Percentiles rank a stretch among this genome's conserved stretches.
Evolutionary conservation across 495 filamentous ascomycete species (phyloP).

Genomic region (Pyronema domesticum): DNA sequence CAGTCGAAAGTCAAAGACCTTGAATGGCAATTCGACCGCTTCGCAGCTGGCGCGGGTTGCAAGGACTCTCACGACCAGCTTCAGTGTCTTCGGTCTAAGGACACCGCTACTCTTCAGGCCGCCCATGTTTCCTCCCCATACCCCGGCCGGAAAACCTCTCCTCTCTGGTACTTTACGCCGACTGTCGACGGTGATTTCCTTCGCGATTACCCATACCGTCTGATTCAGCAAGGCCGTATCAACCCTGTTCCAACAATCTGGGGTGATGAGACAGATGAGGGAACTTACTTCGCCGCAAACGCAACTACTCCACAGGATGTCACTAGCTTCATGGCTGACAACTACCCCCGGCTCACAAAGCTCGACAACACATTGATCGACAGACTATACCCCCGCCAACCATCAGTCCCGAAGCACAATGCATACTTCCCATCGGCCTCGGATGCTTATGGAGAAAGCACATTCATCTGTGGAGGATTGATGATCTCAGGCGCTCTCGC

Average conservation of each 20-base stretch:
- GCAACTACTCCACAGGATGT: neutral
- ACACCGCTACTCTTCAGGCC: slow-evolving; percentile 3
- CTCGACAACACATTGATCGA: neutral
- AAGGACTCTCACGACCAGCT: neutral
- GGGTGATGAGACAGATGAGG: slow-evolving; percentile 4
- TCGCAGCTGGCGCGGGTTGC: neutral
- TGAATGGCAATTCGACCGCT: neutral
- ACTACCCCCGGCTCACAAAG: neutral
- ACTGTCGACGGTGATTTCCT: slow-evolving; percentile 2
- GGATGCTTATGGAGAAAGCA: neutral
- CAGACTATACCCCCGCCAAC: neutral
- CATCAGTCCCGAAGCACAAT: neutral
- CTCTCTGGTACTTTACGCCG: neutral
- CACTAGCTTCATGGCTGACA: neutral
- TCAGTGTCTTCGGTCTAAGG: slow-evolving; percentile 3
- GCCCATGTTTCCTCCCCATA: slow-evolving; percentile 4
- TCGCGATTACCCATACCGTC: slow-evolving; percentile 4
- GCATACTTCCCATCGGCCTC: neutral
- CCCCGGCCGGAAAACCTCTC: neutral
- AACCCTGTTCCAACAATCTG: neutral
- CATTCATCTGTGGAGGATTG: neutral
- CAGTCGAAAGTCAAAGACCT: slow-evolving; percentile 4
- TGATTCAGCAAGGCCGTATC: neutral
- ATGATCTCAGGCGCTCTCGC: neutral
- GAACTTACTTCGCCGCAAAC: slow-evolving; percentile 4